Conservation (phyloP, 805 yeast genomes). For the baker's yeast (Saccharomyces cerevisiae) region DNA sequence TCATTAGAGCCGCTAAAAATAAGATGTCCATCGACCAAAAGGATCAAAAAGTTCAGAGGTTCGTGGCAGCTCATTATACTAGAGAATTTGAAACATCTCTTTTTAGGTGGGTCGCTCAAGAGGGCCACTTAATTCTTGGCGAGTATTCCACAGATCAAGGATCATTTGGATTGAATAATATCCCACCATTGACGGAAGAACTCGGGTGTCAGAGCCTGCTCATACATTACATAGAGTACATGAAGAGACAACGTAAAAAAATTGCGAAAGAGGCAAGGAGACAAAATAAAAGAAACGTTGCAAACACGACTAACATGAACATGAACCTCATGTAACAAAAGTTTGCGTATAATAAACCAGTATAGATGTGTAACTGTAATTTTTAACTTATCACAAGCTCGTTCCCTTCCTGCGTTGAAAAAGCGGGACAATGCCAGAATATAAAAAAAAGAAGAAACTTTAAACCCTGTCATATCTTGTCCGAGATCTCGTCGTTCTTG, state of each 20-base stretch:
- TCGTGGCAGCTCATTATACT: conserved; percentile 9
- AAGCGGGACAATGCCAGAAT: background rate
- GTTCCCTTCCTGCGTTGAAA: background rate
- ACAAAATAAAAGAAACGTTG: background rate
- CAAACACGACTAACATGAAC: background rate
- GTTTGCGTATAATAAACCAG: background rate
- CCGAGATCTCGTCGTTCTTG: background rate
- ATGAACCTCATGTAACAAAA: background rate
- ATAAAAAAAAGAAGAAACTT: background rate
- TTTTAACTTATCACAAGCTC: background rate
- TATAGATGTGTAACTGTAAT: background rate
- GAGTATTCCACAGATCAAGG: conserved; percentile 5
- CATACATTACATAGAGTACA: conserved; percentile 8
- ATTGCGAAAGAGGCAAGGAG: background rate
- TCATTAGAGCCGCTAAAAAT: background rate
- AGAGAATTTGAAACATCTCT: conserved; percentile 5
- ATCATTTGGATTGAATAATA: conserved; percentile 8
- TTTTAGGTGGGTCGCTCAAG: conserved; percentile 5
- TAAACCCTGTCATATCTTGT: background rate
- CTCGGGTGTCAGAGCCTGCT: conserved; percentile 11
- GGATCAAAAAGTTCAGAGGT: background rate
- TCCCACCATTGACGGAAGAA: conserved; percentile 10
- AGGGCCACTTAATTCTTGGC: conserved; percentile 9
- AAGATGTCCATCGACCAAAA: background rate
- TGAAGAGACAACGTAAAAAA: background rate